Base-by-base conservation (phyloP, 176 grass and related monocot species). In the Ananas comosus region DNA sequence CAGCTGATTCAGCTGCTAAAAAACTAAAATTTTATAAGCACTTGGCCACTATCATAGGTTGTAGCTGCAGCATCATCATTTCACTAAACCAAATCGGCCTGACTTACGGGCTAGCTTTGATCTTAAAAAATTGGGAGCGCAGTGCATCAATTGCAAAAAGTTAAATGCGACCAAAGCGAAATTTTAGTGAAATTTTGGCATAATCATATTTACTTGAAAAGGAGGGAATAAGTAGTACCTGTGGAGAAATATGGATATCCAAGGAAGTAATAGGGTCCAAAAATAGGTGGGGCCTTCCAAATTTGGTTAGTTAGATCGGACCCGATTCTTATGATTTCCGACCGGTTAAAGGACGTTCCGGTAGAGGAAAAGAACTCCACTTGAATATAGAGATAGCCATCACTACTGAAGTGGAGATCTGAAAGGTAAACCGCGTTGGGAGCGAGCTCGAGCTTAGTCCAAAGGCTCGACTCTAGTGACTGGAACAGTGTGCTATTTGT, bases 261-360 rank as follows among this genome's bases (percentile, higher is more conserved):
- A 2, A 72, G 11, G 54, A 92, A 96, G 64, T 53, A 78, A 87
- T 92, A 96, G 21, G 92, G 92, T 78, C 92, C 92, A 59, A 92
- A 92, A 28, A 64, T 48, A 10, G 1, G 0, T 42, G 88, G 86
- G 17, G 88, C 53, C 17, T 74, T 76, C 16, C 76, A 92, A 64
- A 24, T 79, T 74, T 92, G 83, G 57, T 74, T 79, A 64, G 76
- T 91, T 13, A 96, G 69, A 83, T 64, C 48, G 80, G 68, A 82
- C 10, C 83, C 83, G 24, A 96, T 53, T 17, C 67, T 71, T 64
- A 48, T 74, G 12, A 75, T 8, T 48, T 92, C 81, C 14, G 73
- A 80, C 49, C 82, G 12, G 27, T 69, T 85, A 49, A 96, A 92
- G 54, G 48, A 73, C 64, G 48, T 61, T 51, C 83, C 83, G 11